Base-by-base conservation (phyloP, 257 asterid species). In the Henckelia pumila region DNA sequence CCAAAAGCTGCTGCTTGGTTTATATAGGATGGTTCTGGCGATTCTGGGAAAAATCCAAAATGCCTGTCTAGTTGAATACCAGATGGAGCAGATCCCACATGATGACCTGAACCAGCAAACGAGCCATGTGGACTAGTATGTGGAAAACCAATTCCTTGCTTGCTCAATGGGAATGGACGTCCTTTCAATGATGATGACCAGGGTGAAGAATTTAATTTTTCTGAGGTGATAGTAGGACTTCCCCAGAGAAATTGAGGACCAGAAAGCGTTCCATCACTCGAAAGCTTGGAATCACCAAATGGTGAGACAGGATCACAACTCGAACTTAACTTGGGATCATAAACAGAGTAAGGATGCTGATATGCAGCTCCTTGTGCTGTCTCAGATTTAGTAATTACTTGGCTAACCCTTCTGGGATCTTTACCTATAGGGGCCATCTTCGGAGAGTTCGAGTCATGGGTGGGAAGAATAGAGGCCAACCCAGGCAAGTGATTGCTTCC, bases 21-120 rank as follows among this genome's bases (percentile, higher is more conserved):
- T 60, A 71, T 56, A 71, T 63, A 77, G 3, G 81, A 63, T 10
- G 75, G 26, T 66, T 66, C 79, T 6, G 79, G 72, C 11, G 82
- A 80, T 23, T 81, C 88, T 2, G 73, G 89, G 77, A 66, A 68
- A 69, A 64, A 75, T 40, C 88, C 83, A 19, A 81, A 30, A 25
- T 75, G 77, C 56, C 71, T 77, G 67, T 85, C 74, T 5, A 72
- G 69, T 50, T 82, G 85, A 69, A 74, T 71, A 58, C 81, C 82
- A 69, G 95, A 75, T 50, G 95, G 95, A 77, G 95, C 92, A 50
- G 95, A 85, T 56, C 89, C 95, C 58, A 70, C 76, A 56, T 72
- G 84, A 76, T 72, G 77, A 76, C 80, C 53, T 63, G 87, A 74
- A 73, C 61, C 55, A 37, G 71, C 61, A 65, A 76, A 60, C 25